phyloP scores from a whole-genome alignment of 306 rosid genomes.

The Heteromeles arbutifolia region DNA sequence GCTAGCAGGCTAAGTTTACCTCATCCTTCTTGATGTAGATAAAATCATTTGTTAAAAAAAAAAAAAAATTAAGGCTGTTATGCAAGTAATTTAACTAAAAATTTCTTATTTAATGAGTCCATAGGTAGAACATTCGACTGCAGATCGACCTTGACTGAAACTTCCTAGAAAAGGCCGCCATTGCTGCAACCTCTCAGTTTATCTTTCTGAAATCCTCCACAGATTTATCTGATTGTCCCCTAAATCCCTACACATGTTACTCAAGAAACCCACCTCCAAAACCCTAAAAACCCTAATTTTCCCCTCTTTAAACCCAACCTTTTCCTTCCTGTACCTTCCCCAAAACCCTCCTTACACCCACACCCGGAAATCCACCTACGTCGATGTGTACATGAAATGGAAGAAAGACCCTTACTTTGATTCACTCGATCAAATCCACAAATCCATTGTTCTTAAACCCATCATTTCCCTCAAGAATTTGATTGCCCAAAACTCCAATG shows the following conservation, averaged over 20 bases:
- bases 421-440: conserved; percentile 59
- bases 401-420: conserved; percentile 74
- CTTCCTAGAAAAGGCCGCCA: too few species aligned
- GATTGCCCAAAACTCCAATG: conserved; percentile 50
- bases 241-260: conserved; percentile 25
- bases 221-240: background rate
- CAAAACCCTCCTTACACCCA: conserved; percentile 25
- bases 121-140: background rate
- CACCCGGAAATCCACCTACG: conserved; percentile 47
- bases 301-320: conserved; percentile 14
- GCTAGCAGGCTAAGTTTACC: too few species aligned
- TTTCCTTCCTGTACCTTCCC: conserved; percentile 8
- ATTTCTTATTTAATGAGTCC: background rate
- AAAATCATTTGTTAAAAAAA: too few species aligned
- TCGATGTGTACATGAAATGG: conserved; percentile 89
- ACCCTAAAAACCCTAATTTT: conserved; percentile 20
- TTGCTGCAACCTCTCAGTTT: too few species aligned
- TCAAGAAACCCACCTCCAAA: conserved; percentile 24
- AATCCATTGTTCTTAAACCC: conserved; percentile 61
- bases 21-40: accelerated
- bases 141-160: too few species aligned
- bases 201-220: background rate
- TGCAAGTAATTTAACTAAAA: too few species aligned
- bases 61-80: too few species aligned
- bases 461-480: conserved; percentile 61